Conservation (phyloP, 768 basidiomycete species). For the Rhizopogon rudus region DNA sequence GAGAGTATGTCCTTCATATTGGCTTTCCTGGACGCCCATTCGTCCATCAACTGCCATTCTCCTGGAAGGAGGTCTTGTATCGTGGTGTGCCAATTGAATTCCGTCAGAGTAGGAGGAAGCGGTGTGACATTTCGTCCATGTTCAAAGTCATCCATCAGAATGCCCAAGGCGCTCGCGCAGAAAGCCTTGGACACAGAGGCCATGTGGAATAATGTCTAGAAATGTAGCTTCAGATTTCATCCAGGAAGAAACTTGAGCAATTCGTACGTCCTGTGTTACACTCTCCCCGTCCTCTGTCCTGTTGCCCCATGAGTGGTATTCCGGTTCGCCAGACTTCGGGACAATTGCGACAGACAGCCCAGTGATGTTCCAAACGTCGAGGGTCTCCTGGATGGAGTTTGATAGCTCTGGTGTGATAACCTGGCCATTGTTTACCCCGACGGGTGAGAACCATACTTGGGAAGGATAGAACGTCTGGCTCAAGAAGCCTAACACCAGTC, state of each 20-base stretch:
- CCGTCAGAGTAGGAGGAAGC: slow-evolving; percentile 24
- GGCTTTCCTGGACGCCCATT: slow-evolving; percentile 33
- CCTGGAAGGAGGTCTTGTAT: slow-evolving; percentile 32
- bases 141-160: slow-evolving; percentile 38
- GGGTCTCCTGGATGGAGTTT: slow-evolving; percentile 12
- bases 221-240: background rate
- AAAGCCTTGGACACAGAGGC: slow-evolving; percentile 38
- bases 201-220: slow-evolving; percentile 33
- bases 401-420: slow-evolving; percentile 16
- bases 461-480: background rate
- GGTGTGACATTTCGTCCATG: slow-evolving; percentile 28
- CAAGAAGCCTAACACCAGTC: background rate
- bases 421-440: background rate
- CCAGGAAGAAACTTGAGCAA: background rate
- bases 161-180: slow-evolving; percentile 32
- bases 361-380: slow-evolving; percentile 19
- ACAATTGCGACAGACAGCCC: slow-evolving; percentile 28
- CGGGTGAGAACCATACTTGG: background rate
- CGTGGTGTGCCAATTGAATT: slow-evolving; percentile 33
- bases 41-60: slow-evolving; percentile 36
- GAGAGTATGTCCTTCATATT: slow-evolving; percentile 34
- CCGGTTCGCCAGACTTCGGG: slow-evolving; percentile 17
- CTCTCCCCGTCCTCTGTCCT: slow-evolving; percentile 28
- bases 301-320: slow-evolving; percentile 31
- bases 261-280: slow-evolving; percentile 29